Percentiles rank a stretch among this genome's conserved stretches.
Conservation (phyloP, 805 yeast species). For the Cyberlindnera amylophila region DNA sequence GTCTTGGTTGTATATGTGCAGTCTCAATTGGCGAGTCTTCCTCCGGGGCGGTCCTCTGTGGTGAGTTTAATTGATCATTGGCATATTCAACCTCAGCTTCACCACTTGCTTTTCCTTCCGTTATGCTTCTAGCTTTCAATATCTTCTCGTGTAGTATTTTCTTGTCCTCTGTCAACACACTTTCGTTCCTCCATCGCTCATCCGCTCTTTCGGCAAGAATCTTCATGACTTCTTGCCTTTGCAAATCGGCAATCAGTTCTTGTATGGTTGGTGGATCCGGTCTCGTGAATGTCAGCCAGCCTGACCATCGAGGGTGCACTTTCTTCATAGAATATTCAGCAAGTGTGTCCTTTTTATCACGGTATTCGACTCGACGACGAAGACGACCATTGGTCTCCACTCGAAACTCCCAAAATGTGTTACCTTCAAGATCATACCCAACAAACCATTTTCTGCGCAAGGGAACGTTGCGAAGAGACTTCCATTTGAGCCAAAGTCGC, state of each 20-base stretch:
- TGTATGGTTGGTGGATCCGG: conserved; percentile 54
- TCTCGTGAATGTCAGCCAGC: conserved; percentile 72
- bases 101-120: conserved; percentile 10
- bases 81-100: neutral
- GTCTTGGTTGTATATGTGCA: conserved; percentile 37
- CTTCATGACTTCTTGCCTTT: conserved; percentile 51
- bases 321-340: conserved; percentile 36
- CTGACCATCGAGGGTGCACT: conserved; percentile 69
- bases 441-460: conserved; percentile 62
- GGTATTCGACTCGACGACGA: conserved; percentile 62
- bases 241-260: conserved; percentile 57
- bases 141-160: conserved; percentile 12
- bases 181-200: conserved; percentile 26
- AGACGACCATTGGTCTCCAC: conserved; percentile 46
- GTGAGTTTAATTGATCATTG: neutral
- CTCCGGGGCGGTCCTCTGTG: neutral
- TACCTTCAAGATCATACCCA: conserved; percentile 76
- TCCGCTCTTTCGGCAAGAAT: conserved; percentile 26
- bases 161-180: conserved; percentile 11
- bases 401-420: conserved; percentile 80
- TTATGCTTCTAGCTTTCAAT: conserved; percentile 15
- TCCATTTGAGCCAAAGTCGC: conserved; percentile 52
- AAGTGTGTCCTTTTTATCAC: conserved; percentile 45
- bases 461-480: conserved; percentile 60
- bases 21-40: conserved; percentile 33